A percentile compares a stretch with the other conserved stretches of the same genome.
Conservation (phyloP, 2,329 filamentous ascomycete species). For the Beauveria rudraprayagi region DNA sequence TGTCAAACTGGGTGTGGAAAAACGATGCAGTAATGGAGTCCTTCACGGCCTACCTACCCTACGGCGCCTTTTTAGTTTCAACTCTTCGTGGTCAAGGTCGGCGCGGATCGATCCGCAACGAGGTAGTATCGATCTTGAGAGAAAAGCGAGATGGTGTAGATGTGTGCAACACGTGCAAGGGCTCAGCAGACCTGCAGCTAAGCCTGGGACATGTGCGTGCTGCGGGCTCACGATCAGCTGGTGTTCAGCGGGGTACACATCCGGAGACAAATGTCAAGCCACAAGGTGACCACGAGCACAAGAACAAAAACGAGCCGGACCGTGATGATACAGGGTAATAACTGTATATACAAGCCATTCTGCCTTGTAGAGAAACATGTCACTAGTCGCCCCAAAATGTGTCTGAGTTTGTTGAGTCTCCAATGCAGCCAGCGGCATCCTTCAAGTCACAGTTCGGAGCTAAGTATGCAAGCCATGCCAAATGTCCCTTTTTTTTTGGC, state of each 20-base stretch:
- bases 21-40: too few species aligned
- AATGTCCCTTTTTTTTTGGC: background rate
- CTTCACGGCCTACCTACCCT: background rate
- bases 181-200: slow-evolving; percentile 1
- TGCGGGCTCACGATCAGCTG: background rate
- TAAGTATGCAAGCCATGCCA: background rate
- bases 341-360: too few species aligned
- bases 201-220: background rate
- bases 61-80: background rate
- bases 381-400: background rate
- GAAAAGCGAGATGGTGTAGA: background rate
- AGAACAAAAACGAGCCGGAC: too few species aligned
- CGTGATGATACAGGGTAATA: too few species aligned
- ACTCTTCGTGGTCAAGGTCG: background rate
- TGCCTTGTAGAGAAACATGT: too few species aligned
- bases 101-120: background rate
- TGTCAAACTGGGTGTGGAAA: too few species aligned
- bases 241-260: too few species aligned
- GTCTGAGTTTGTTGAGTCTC: background rate
- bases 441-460: background rate
- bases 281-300: too few species aligned
- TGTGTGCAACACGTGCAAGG: background rate
- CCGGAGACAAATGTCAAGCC: too few species aligned
- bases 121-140: background rate
- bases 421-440: background rate